Evolutionary conservation across 2,329 filamentous ascomycete species (phyloP), one percentile per base, ranked within the genome.

Genomic region (Ramularia collo-cygni): DNA sequence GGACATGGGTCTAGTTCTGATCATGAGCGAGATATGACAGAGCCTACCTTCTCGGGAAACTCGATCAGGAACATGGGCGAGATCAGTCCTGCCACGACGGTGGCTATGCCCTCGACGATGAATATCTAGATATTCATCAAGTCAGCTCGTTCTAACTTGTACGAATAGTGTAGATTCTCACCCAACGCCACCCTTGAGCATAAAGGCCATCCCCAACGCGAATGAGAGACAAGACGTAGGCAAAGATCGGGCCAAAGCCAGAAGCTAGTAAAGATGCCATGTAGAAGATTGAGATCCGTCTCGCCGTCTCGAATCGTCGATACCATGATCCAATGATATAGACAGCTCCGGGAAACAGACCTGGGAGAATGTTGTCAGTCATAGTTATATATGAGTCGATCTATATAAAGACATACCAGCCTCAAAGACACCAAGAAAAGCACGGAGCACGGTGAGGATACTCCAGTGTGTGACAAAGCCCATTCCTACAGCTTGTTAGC

Each of bases 351-450:
- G 63, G 64, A 15, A 66, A 59, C 36, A 63, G 26, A 4, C n/a
- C n/a, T n/a, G n/a, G 4, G 8, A n/a, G n/a, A n/a, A n/a, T n/a
- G n/a, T n/a, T n/a, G n/a, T n/a, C n/a, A n/a, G n/a, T n/a, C n/a
- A n/a, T n/a, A n/a, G n/a, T n/a, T n/a, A n/a, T n/a, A n/a, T n/a
- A n/a, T 12, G 6, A 21, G n/a, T 19, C 14, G 40, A 15, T 24
- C 13, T 26, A 54, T 17, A 40, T 43, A n/a, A 34, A 39, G 83
- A 0, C n/a, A n/a, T n/a, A n/a, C 81, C 76, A 12, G 75, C 48
- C 32, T 84, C 81, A 18, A 83, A 68, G 2, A 79, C 43, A 38
- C 81, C 81, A 9, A 82, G 66, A 4, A 84, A 37, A 0, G 76
- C 64, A 35, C 79, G 66, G 27, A 79, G 59, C 0, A 64, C 76